Conservation (phyloP, 2,329 filamentous ascomycete species). For the Bipolaris bicolor region DNA sequence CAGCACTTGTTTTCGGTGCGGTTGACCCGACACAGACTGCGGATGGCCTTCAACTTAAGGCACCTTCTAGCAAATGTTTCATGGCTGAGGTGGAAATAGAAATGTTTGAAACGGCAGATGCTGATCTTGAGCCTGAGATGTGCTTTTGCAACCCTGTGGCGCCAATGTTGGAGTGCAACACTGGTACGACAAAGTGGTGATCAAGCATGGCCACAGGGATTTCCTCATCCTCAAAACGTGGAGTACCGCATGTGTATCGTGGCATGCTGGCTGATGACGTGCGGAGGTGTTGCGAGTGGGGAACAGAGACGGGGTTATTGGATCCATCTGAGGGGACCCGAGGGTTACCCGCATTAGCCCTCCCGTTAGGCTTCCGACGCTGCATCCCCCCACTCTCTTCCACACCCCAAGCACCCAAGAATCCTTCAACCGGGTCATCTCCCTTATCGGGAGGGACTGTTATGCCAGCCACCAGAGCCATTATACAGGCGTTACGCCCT, state of each 20-base stretch:
- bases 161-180: neutral
- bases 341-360: conserved; percentile 4
- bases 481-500: neutral
- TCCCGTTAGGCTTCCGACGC: conserved; percentile 2
- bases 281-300: conserved; percentile 13
- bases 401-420: neutral
- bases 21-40: neutral
- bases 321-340: conserved; percentile 20
- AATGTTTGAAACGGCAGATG: conserved; percentile 8
- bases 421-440: neutral
- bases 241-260: neutral
- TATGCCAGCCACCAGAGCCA: neutral
- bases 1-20: conserved; percentile 4
- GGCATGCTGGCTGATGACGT: neutral
- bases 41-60: conserved; percentile 6
- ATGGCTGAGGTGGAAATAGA: conserved; percentile 9
- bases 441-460: neutral
- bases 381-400: neutral
- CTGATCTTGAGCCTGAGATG: neutral
- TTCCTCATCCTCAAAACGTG: neutral
- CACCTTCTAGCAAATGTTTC: neutral
- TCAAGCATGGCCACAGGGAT: neutral
- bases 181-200: neutral
- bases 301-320: conserved; percentile 14
- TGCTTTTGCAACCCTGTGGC: neutral